These are phyloP conservation scores for Trypanosoma cruzi DNA, from an alignment of 208 protist species.

Conservation along the genomic window DNA sequence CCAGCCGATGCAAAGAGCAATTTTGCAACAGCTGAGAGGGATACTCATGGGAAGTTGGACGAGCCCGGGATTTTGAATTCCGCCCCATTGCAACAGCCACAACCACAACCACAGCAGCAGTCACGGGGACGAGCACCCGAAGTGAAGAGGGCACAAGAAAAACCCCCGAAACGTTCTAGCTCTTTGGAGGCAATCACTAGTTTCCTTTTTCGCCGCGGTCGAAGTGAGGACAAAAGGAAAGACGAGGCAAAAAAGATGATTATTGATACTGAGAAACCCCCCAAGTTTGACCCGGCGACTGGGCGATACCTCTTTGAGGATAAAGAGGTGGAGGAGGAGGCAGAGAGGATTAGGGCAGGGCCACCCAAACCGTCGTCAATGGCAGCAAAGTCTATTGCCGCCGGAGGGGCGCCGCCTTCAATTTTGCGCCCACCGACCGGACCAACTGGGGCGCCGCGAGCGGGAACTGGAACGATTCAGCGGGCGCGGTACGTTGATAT, in stretches of 20 bases:
- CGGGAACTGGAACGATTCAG: conserved; percentile 21
- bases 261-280: conserved; percentile 78
- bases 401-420: conserved; percentile 16
- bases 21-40: background rate
- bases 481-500: conserved; percentile 79
- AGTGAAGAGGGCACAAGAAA: background rate
- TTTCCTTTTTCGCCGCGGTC: conserved; percentile 55
- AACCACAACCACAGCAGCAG: background rate
- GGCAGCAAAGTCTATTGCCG: conserved; percentile 13
- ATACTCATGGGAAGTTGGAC: background rate
- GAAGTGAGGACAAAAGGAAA: conserved; percentile 35
- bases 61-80: background rate
- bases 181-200: conserved; percentile 61
- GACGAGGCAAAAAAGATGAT: conserved; percentile 90
- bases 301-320: conserved; percentile 82
- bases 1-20: background rate
- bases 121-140: conserved; percentile 4
- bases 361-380: conserved; percentile 51
- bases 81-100: no score
- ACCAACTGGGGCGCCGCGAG: background rate
- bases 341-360: conserved; percentile 59
- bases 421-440: conserved; percentile 15
- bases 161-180: conserved; percentile 40
- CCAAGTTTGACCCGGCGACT: conserved; percentile 72
- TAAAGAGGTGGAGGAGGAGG: conserved; percentile 82